These are phyloP conservation scores for Fragaria iinumae DNA, from an alignment of 306 rosid species.

Conservation along the genomic window DNA sequence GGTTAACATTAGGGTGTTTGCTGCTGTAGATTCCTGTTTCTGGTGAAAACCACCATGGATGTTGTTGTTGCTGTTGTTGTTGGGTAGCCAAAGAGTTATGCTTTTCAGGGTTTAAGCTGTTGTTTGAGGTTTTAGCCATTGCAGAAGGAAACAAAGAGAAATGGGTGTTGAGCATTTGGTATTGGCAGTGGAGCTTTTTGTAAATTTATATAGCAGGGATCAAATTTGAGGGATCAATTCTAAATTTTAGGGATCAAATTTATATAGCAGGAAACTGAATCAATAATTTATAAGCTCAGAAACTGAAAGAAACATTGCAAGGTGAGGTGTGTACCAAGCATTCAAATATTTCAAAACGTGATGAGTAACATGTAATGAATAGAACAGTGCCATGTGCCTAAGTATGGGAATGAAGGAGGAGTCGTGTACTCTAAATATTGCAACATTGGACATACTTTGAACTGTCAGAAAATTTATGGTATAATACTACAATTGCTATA, in stretches of 20 bases:
- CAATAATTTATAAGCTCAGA: neutral
- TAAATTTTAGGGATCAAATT: no score
- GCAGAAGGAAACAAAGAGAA: neutral
- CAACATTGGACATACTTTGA: no score
- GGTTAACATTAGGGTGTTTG: slow-evolving; percentile 35
- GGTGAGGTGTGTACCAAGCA: no score
- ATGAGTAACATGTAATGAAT: no score
- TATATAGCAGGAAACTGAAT: neutral
- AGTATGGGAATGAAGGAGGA: no score
- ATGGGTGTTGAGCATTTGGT: neutral
- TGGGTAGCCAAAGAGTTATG: neutral
- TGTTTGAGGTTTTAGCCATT: slow-evolving; percentile 32
- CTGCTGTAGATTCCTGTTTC: slow-evolving; percentile 60
- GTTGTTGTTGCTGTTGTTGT: slow-evolving; percentile 3
- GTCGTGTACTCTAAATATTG: no score
- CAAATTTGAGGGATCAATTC: no score
- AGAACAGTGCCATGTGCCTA: no score
- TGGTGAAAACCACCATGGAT: slow-evolving; percentile 62
- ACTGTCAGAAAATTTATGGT: no score
- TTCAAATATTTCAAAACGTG: no score
- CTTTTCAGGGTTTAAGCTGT: neutral
- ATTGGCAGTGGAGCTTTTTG: neutral
- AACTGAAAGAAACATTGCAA: no score
- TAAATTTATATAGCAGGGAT: neutral
- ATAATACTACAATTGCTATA: no score